Conservation (phyloP, 345 rosid species). For the Corymbia maculata region DNA sequence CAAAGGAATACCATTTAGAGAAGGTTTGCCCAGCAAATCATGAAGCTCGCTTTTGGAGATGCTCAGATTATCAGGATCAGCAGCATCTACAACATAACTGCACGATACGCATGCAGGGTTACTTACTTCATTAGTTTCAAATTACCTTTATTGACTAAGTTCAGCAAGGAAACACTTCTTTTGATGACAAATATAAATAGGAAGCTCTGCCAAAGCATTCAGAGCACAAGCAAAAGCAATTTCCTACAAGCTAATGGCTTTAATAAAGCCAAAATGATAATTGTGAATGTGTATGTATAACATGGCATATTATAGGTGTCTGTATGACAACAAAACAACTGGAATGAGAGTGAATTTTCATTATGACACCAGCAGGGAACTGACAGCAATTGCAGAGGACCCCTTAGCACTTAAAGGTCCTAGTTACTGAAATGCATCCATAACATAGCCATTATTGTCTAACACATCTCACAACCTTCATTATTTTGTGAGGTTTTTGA, state of each 20-base stretch:
- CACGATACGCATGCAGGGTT: background rate
- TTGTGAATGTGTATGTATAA: background rate
- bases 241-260: background rate
- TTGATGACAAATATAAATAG: background rate
- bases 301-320: background rate
- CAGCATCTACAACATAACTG: constrained; percentile 57
- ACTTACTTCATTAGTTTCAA: background rate
- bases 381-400: background rate
- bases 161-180: background rate
- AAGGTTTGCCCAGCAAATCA: constrained; percentile 71
- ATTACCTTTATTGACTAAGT: background rate
- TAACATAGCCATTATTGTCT: background rate
- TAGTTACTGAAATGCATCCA: background rate
- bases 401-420: background rate
- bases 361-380: background rate
- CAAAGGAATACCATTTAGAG: constrained; percentile 74
- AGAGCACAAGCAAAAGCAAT: background rate
- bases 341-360: background rate
- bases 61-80: constrained; percentile 76
- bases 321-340: background rate
- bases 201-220: background rate
- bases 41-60: constrained; percentile 84
- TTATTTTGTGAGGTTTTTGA: background rate
- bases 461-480: background rate
- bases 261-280: background rate